Conservation (phyloP, 164 flowering plant species). For the Vitis rupestris region DNA sequence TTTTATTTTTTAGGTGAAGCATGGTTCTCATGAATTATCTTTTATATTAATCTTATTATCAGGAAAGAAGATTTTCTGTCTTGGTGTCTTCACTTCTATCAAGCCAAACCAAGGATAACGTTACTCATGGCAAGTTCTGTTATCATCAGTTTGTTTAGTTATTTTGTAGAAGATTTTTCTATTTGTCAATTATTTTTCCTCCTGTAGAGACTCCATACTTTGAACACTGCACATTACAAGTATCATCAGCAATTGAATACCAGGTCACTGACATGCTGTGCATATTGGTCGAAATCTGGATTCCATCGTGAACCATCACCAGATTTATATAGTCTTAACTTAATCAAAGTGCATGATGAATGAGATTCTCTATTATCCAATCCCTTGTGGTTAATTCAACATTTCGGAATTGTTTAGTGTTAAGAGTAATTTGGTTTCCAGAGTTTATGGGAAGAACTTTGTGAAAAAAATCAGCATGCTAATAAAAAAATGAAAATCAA, state of each 20-base stretch:
- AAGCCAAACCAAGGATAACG: slow-evolving; percentile 96
- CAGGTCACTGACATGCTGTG: too few relatives aligned
- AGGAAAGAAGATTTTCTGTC: slow-evolving; percentile 97
- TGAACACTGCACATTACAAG: too few relatives aligned
- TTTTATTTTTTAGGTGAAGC: background rate
- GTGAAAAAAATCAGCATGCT: background rate
- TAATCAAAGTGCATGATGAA: background rate
- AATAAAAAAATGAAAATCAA: background rate
- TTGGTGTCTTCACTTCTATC: slow-evolving; percentile 86
- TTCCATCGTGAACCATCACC: background rate
- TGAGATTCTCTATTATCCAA: background rate
- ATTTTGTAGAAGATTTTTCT: background rate
- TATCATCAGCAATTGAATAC: too few relatives aligned
- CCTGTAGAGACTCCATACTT: too few relatives aligned
- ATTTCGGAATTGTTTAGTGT: background rate
- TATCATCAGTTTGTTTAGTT: slow-evolving; percentile 1
- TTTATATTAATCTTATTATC: slow-evolving; percentile 13
- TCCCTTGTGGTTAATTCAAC: background rate
- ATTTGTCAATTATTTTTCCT: too few relatives aligned
- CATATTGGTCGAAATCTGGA: background rate
- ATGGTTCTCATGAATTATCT: background rate
- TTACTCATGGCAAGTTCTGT: slow-evolving; percentile 82
- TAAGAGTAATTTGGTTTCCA: background rate
- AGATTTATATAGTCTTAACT: background rate
- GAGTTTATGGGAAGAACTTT: background rate